Conservation (phyloP, 106 monocot genomes). For the Platanthera zijinensis region DNA sequence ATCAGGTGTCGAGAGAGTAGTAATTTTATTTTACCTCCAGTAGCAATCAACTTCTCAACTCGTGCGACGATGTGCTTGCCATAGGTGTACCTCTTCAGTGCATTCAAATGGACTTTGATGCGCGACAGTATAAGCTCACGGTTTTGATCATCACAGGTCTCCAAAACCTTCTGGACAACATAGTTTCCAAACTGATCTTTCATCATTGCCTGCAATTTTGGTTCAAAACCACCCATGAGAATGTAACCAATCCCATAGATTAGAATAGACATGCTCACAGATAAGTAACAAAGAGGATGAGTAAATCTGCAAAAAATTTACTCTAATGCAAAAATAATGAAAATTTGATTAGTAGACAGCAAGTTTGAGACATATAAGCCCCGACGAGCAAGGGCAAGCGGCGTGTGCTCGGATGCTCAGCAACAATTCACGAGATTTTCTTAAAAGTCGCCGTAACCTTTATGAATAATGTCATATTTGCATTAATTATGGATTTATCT, state of each 20-base stretch:
- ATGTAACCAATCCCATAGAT: neutral
- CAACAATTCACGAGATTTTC: too few relatives aligned
- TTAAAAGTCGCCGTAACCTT: too few relatives aligned
- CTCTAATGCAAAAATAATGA: too few relatives aligned
- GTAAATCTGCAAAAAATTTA: too few relatives aligned
- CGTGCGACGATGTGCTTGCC: conserved; percentile 19
- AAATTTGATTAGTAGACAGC: too few relatives aligned
- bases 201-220: conserved; percentile 14
- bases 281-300: neutral
- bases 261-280: neutral
- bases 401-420: too few relatives aligned
- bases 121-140: conserved; percentile 17
- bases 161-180: conserved; percentile 19
- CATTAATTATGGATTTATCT: too few relatives aligned
- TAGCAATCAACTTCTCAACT: conserved; percentile 14
- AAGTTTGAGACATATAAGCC: too few relatives aligned
- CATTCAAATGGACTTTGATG: conserved; percentile 16
- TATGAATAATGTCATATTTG: too few relatives aligned
- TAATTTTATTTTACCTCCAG: conserved; percentile 10
- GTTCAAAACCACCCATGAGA: neutral
- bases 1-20: neutral
- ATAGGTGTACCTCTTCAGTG: conserved; percentile 16
- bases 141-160: conserved; percentile 16
- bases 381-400: too few relatives aligned
- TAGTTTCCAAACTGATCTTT: conserved; percentile 20